phyloP scores from a whole-genome alignment of 2,329 filamentous ascomycete species.

The Graphium sp. region DNA sequence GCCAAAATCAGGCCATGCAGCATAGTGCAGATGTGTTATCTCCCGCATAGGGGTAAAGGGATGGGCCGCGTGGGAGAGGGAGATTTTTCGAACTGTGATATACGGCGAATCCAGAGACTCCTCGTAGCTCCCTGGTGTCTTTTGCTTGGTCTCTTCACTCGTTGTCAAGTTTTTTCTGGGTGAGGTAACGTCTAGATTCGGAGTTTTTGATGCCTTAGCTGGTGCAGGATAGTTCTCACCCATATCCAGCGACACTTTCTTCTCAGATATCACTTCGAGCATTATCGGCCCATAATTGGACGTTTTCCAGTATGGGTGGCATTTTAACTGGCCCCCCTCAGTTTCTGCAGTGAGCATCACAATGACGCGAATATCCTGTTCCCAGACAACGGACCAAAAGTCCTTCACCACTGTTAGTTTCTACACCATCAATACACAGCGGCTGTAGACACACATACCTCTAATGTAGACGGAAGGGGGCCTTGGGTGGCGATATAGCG shows the following conservation, averaged over 20 bases:
- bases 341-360: slow-evolving; percentile 93
- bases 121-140: slow-evolving; percentile 8
- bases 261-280: slow-evolving; percentile 65
- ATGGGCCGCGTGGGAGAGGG: slow-evolving; percentile 55
- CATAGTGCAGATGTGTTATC: slow-evolving; percentile 87
- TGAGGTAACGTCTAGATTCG: slow-evolving; percentile 2
- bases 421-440: background rate
- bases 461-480: slow-evolving; percentile 80
- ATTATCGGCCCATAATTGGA: slow-evolving; percentile 63
- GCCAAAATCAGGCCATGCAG: slow-evolving; percentile 95
- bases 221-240: slow-evolving; percentile 26
- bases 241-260: slow-evolving; percentile 63
- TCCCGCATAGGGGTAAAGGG: slow-evolving; percentile 81
- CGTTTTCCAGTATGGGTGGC: slow-evolving; percentile 81
- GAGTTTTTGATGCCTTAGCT: slow-evolving; percentile 12
- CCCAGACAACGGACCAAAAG: slow-evolving; percentile 97
- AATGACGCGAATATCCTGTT: slow-evolving; percentile 85
- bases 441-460: slow-evolving; percentile 34
- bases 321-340: slow-evolving; percentile 87
- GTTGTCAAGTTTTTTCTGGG: slow-evolving; percentile 35
- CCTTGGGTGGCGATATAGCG: slow-evolving; percentile 92
- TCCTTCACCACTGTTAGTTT: slow-evolving; percentile 37
- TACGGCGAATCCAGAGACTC: slow-evolving; percentile 57
- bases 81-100: slow-evolving; percentile 76
- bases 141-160: slow-evolving; percentile 16